Evolutionary conservation across 2,329 filamentous ascomycete species (phyloP).

Genomic region (Penicillium italicum): DNA sequence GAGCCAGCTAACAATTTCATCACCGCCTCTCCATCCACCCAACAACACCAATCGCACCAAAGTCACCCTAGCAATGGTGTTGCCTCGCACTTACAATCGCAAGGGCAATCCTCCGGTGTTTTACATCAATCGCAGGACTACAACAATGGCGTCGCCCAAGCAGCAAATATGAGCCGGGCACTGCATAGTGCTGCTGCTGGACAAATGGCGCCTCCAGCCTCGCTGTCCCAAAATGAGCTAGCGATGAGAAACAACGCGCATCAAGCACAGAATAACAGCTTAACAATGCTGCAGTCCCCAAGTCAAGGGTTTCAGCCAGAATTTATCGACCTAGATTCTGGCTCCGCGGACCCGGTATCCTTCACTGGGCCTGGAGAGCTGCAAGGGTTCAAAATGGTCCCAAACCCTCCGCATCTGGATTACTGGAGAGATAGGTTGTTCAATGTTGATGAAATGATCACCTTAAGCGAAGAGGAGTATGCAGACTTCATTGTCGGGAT

Average conservation of each 20-base stretch:
- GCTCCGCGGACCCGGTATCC: slow-evolving; percentile 15
- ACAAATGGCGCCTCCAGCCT: background rate
- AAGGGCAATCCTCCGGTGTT: background rate
- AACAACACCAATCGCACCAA: slow-evolving; percentile 4
- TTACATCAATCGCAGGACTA: background rate
- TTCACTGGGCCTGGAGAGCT: slow-evolving; percentile 24
- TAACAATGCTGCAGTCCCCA: slow-evolving; percentile 21
- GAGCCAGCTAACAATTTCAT: slow-evolving; percentile 18
- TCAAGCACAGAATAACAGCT: slow-evolving; percentile 13
- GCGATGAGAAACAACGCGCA: slow-evolving; percentile 11
- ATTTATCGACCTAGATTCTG: slow-evolving; percentile 11
- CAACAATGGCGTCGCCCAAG: background rate
- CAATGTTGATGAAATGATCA: slow-evolving; percentile 68
- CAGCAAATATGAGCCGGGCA: background rate
- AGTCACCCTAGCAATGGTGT: background rate
- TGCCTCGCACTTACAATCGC: background rate
- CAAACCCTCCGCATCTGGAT: slow-evolving; percentile 64
- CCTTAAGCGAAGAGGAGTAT: slow-evolving; percentile 70
- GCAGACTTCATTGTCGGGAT: slow-evolving; percentile 18
- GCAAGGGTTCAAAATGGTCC: slow-evolving; percentile 52
- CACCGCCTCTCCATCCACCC: background rate
- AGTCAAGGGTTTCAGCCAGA: slow-evolving; percentile 19
- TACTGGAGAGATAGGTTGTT: slow-evolving; percentile 71
- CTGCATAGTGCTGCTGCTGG: background rate
- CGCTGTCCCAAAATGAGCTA: slow-evolving; percentile 7